Evolutionary conservation across 352 stramenopile species (phyloP), one percentile per base, ranked within the genome.

Genomic region (Phytophthora pistaciae): DNA sequence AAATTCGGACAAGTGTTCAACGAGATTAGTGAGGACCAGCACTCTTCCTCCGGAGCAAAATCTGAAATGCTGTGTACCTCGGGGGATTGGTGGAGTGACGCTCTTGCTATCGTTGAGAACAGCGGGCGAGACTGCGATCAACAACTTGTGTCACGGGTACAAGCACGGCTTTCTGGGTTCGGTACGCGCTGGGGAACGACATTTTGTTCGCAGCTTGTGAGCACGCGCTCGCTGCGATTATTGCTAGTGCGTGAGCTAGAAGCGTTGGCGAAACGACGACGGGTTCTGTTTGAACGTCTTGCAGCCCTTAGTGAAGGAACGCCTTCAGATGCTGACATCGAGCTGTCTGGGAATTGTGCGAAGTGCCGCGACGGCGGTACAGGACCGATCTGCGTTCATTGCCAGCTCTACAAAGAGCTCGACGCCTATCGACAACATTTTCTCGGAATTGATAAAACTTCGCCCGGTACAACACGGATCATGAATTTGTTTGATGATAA

Each of bases 351-450:
- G 16, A 94, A 94, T 60, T 94, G 87, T 49, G 66, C 63, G 0
- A 82, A 85, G 50, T 94, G 87, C 50, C 83, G 87, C 0, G 83
- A 94, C 27, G 72, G 65, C 0, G 80, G 85, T 20, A 76, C 80
- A 14, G 88, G 88, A 1, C 85, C 84, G 0, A 67, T 83, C 18
- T 96, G 88, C 60, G 72, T 65, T 25, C 85, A 96, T 46, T 96
- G 88, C 56, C 77, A 79, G 18, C 66, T 92, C 14, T 91, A 91
- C 67, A 83, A 85, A 44, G 84, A 94, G 27, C 61, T 92, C 5
- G 79, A 91, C 52, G 72, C 72, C 2, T 91, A 84, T 64, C 72
- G 74, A 23, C 77, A 83, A 48, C 84, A 94, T 56, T 71, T 91
- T 31, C 74, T 88, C 8, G 85, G 87, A 0, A 61, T 91, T 33